phyloP scores from a whole-genome alignment of 139 green algal species.

The Tetraselmis chui region DNA sequence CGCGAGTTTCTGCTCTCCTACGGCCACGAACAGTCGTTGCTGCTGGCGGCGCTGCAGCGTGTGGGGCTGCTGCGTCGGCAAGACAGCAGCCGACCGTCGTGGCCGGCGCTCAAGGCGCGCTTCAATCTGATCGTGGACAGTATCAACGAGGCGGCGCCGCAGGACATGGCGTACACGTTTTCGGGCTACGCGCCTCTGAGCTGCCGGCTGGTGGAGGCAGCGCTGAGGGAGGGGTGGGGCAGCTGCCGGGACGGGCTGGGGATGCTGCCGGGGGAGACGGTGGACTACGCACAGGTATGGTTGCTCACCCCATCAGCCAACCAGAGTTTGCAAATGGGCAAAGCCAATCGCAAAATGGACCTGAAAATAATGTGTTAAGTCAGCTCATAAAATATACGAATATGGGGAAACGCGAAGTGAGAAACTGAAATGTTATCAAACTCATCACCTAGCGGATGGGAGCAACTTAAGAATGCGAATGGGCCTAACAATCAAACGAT shows the following conservation, averaged over 20 bases:
- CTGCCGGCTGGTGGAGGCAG: background rate
- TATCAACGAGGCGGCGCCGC: background rate
- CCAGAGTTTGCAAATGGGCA: too few relatives aligned
- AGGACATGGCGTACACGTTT: background rate
- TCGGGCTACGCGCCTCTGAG: constrained; percentile 1
- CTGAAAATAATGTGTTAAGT: too few relatives aligned
- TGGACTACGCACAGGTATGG: background rate
- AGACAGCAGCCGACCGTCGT: background rate
- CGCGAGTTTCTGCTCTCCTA: constrained; percentile 75
- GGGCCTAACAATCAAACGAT: too few relatives aligned
- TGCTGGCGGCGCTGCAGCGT: background rate
- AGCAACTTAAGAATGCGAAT: too few relatives aligned
- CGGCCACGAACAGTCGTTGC: constrained; percentile 63
- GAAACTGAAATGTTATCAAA: too few relatives aligned
- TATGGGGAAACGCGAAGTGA: too few relatives aligned
- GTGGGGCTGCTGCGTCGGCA: background rate
- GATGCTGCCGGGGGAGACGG: background rate
- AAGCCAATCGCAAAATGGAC: too few relatives aligned
- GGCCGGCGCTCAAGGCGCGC: background rate
- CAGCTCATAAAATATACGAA: too few relatives aligned
- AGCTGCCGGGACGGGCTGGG: background rate
- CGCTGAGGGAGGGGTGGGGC: background rate
- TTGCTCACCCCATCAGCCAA: too few relatives aligned
- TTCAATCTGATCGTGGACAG: background rate
- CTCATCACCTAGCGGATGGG: too few relatives aligned